A percentile compares a stretch with the other conserved stretches of the same genome.
phyloP scores from a whole-genome alignment of 345 rosid species.

The Murraya koenigii region DNA sequence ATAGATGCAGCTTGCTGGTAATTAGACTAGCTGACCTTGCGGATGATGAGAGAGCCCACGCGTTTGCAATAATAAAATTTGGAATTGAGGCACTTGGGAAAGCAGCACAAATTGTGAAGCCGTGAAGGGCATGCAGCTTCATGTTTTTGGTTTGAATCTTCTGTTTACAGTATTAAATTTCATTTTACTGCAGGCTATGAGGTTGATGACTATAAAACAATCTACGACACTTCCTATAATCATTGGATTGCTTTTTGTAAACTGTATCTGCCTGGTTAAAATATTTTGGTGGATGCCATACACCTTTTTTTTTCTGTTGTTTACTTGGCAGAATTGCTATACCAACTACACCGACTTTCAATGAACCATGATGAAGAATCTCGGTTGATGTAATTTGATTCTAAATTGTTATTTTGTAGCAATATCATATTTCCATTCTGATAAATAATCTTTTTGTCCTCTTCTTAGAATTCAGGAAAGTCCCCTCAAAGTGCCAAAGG shows the following conservation, averaged over 20 bases:
- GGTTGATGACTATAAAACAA: neutral
- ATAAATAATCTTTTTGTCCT: too few relatives aligned
- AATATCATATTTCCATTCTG: too few relatives aligned
- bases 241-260: constrained; percentile 26
- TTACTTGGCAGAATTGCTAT: too few relatives aligned
- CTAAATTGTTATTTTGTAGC: too few relatives aligned
- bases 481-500: too few relatives aligned
- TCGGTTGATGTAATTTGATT: too few relatives aligned
- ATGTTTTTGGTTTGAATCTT: constrained; percentile 45
- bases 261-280: constrained; percentile 10
- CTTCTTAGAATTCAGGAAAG: too few relatives aligned
- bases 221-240: neutral
- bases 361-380: too few relatives aligned
- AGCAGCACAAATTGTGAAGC: constrained; percentile 53
- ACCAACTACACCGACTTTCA: too few relatives aligned
- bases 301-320: too few relatives aligned
- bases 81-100: constrained; percentile 58
- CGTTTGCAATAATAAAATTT: constrained; percentile 10
- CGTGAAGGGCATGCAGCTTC: constrained; percentile 40
- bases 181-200: constrained; percentile 9
- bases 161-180: constrained; percentile 14
- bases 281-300: too few relatives aligned
- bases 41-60: too few relatives aligned
- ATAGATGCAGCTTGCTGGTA: constrained; percentile 29
- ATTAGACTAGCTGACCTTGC: neutral